phyloP scores from a whole-genome alignment of 352 stramenopile genomes.

The Globisporangium rhizosaccharum region DNA sequence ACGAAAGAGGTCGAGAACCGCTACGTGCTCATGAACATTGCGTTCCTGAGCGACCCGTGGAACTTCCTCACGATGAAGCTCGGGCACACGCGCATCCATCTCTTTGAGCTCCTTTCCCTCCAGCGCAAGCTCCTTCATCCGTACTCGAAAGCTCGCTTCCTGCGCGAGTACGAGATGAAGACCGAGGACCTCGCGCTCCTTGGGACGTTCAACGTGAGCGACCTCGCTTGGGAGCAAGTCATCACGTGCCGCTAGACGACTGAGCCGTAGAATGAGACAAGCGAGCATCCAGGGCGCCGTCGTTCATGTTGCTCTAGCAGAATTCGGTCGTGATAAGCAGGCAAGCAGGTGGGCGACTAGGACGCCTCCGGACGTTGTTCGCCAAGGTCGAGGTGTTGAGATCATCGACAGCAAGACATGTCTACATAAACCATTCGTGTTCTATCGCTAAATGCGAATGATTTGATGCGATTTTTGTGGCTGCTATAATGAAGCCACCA shows the following conservation, averaged over 20 bases:
- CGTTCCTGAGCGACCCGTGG: constrained; percentile 50
- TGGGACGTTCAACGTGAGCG: constrained; percentile 39
- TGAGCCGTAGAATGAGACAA: background rate
- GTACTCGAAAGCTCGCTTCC: constrained; percentile 40
- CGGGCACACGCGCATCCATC: constrained; percentile 39
- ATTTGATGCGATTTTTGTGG: too few relatives aligned
- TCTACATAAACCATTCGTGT: background rate
- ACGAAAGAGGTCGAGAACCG: constrained; percentile 19
- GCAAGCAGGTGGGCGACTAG: too few relatives aligned
- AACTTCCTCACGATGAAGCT: constrained; percentile 46
- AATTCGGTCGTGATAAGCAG: background rate
- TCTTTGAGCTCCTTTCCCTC: constrained; percentile 19
- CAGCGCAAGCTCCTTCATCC: constrained; percentile 44
- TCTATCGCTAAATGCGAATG: background rate
- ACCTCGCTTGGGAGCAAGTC: constrained; percentile 43
- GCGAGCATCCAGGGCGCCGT: too few relatives aligned
- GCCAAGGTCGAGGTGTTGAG: background rate
- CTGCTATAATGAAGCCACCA: background rate
- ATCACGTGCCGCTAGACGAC: constrained; percentile 33
- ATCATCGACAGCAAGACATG: background rate
- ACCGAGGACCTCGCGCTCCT: constrained; percentile 35
- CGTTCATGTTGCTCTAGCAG: too few relatives aligned
- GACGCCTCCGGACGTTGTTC: too few relatives aligned
- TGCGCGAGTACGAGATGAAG: constrained; percentile 42
- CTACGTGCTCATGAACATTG: constrained; percentile 53